Evolutionary conservation across 352 stramenopile species (phyloP).

Genomic region (Poterioochromonas sp.): DNA sequence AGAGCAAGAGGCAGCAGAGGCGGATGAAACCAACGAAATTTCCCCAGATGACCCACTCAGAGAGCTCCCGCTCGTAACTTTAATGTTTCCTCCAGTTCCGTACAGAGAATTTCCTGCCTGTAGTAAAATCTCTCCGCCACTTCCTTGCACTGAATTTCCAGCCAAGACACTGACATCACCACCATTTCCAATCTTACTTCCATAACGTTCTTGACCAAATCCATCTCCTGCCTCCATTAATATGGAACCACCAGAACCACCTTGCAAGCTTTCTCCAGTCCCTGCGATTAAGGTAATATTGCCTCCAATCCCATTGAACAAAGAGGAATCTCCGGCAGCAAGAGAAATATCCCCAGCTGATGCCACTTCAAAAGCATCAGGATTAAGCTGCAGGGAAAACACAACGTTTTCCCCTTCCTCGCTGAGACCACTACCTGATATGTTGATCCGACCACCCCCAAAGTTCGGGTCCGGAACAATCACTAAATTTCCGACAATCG

Average conservation of each 20-base stretch:
- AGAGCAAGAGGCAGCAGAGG: background rate
- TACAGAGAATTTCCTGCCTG: background rate
- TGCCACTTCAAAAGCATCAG: slow-evolving; percentile 41
- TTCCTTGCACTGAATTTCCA: slow-evolving; percentile 56
- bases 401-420: slow-evolving; percentile 19
- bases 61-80: background rate
- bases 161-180: slow-evolving; percentile 59
- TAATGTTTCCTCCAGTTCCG: slow-evolving; percentile 42
- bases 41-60: background rate
- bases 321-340: slow-evolving; percentile 49
- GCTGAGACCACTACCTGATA: slow-evolving; percentile 14
- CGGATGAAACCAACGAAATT: background rate
- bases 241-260: slow-evolving; percentile 63
- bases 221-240: slow-evolving; percentile 60
- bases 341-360: slow-evolving; percentile 51
- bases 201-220: slow-evolving; percentile 55
- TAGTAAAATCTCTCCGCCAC: slow-evolving; percentile 44
- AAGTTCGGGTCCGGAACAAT: slow-evolving; percentile 53
- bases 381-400: slow-evolving; percentile 49
- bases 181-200: slow-evolving; percentile 59
- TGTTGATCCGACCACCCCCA: slow-evolving; percentile 49
- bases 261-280: slow-evolving; percentile 60
- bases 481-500: slow-evolving; percentile 53
- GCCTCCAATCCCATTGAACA: slow-evolving; percentile 48
- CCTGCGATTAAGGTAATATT: slow-evolving; percentile 55